Evolutionary conservation across 345 rosid species (phyloP).

Genomic region (Linum trigynum): DNA sequence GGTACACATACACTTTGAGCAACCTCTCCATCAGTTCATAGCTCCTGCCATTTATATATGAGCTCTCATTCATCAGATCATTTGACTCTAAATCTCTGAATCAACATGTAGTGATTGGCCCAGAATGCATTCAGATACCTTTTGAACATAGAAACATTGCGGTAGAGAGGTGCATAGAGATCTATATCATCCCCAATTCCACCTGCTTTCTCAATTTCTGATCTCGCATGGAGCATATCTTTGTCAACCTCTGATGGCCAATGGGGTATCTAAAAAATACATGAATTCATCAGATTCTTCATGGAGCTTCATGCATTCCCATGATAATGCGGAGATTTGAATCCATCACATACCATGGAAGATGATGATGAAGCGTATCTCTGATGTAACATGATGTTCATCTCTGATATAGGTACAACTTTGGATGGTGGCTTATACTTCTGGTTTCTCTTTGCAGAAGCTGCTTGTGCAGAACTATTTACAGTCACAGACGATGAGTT

Average conservation of each 20-base stretch:
- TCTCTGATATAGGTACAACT: conserved; percentile 7
- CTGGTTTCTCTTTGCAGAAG: background rate
- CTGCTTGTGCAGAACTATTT: background rate
- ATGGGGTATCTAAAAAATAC: background rate
- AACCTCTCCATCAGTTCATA: conserved; percentile 7
- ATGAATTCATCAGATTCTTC: background rate
- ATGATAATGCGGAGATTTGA: background rate
- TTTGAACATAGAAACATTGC: conserved; percentile 4
- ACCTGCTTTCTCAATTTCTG: conserved; percentile 5
- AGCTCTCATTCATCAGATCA: background rate
- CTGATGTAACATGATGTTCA: background rate
- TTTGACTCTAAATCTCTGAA: background rate
- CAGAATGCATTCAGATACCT: background rate
- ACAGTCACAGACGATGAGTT: background rate
- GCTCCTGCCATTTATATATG: background rate
- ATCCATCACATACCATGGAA: conserved; percentile 3
- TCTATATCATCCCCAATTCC: background rate
- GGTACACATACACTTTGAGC: conserved; percentile 4
- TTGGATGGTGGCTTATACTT: background rate
- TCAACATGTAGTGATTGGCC: background rate
- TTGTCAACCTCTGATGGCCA: conserved; percentile 3
- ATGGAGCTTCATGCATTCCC: background rate
- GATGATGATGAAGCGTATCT: background rate
- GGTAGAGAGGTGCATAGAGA: conserved; percentile 6
- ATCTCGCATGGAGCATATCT: conserved; percentile 4